Evolutionary conservation across 129 eudicot species (phyloP).

Genomic region (Calendula officinalis): DNA sequence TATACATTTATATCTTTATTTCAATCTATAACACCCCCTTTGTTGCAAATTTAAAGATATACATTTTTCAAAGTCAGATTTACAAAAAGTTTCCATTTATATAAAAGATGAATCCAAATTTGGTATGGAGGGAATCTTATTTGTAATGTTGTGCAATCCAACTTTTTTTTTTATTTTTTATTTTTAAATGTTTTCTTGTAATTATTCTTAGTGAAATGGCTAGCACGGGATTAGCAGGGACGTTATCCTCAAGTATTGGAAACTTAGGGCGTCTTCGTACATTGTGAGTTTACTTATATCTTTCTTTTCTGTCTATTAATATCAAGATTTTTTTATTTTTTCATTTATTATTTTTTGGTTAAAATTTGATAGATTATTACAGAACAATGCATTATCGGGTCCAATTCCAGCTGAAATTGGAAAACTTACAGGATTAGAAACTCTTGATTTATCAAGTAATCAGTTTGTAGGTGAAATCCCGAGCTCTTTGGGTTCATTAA

Average conservation of each 20-base stretch:
- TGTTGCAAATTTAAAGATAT: slow-evolving; percentile 1
- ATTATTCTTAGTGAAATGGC: slow-evolving; percentile 74
- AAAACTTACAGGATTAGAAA: slow-evolving; percentile 64
- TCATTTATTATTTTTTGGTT: neutral
- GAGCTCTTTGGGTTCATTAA: slow-evolving; percentile 66
- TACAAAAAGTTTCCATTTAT: neutral
- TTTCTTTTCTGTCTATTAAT: neutral
- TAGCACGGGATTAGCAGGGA: slow-evolving; percentile 82
- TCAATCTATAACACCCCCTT: neutral
- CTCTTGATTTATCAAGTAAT: slow-evolving; percentile 85
- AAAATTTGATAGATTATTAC: slow-evolving; percentile 53
- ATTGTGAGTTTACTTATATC: slow-evolving; percentile 46
- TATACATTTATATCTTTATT: neutral
- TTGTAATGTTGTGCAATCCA: slow-evolving; percentile 18
- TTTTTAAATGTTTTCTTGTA: slow-evolving; percentile 2
- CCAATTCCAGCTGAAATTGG: slow-evolving; percentile 78
- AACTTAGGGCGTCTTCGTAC: slow-evolving; percentile 77
- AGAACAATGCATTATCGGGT: slow-evolving; percentile 81
- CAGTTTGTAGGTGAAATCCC: slow-evolving; percentile 88
- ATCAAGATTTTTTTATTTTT: neutral
- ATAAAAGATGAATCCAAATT: slow-evolving; percentile 23
- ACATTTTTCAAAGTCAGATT: neutral
- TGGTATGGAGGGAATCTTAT: slow-evolving; percentile 1
- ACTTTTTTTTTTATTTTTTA: slow-evolving; percentile 7
- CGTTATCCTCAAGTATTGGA: slow-evolving; percentile 83